phyloP scores from a whole-genome alignment of 768 basidiomycete genomes.

The Tephrocybe sp. region DNA sequence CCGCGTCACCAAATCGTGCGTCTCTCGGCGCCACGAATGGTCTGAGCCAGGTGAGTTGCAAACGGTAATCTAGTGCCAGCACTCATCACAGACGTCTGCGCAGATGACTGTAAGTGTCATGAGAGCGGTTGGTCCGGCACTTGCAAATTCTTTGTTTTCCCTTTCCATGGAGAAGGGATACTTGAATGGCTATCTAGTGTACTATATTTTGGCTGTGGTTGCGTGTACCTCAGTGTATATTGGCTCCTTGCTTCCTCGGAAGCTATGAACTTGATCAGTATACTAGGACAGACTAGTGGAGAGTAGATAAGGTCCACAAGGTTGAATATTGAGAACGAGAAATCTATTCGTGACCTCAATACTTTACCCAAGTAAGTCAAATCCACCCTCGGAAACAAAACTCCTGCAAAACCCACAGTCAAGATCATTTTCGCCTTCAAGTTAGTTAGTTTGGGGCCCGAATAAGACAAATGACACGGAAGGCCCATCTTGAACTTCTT shows the following conservation, averaged over 20 bases:
- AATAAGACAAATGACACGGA: too few species aligned
- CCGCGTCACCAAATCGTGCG: slow-evolving; percentile 61
- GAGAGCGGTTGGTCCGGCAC: slow-evolving; percentile 52
- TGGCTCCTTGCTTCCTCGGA: slow-evolving; percentile 30
- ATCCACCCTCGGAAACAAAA: too few species aligned
- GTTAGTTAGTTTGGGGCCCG: too few species aligned
- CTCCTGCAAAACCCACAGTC: too few species aligned
- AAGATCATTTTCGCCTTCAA: too few species aligned
- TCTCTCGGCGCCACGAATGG: slow-evolving; percentile 76
- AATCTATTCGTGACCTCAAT: too few species aligned
- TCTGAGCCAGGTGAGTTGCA: slow-evolving; percentile 16
- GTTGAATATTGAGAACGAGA: too few species aligned
- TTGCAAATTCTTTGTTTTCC: slow-evolving; percentile 61
- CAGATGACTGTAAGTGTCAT: slow-evolving; percentile 38
- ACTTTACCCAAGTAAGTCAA: too few species aligned
- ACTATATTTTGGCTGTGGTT: slow-evolving; percentile 32
- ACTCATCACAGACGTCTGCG: background rate
- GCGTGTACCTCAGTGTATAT: slow-evolving; percentile 26
- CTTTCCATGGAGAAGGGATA: slow-evolving; percentile 50
- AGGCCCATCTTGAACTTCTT: too few species aligned
- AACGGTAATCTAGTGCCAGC: background rate
- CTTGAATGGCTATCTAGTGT: slow-evolving; percentile 53
- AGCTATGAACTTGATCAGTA: slow-evolving; percentile 19
- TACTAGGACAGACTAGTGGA: too few species aligned
- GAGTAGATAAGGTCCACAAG: too few species aligned